Evolutionary conservation across 129 eudicot genomes (phyloP), one percentile per base, ranked within the genome.

Genomic region (Ambrosia artemisiifolia): DNA sequence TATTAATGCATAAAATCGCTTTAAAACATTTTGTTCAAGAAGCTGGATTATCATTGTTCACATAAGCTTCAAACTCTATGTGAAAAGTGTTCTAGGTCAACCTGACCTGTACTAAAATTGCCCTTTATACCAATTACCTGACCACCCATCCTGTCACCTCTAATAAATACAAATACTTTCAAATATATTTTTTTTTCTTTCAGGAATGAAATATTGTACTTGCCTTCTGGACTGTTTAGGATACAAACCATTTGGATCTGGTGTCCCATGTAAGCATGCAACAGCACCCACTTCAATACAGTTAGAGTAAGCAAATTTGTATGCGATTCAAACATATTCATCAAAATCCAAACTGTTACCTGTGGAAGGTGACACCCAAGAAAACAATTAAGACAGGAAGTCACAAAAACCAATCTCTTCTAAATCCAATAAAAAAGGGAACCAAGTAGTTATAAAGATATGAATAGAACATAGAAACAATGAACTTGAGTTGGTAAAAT

Each of bases 201-300:
- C 48, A 62, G 34, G 19, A 63, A 20, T 60, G 47, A 64, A 78
- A 17, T 54, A 84, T 36, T n/a, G 65, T 19, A 50, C 92, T 83
- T 91, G 83, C 99, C 99, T 88, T 75, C 87, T 88, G 65, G 99
- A 91, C 79, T 95, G 95, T 65, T 91, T 86, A 83, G 99, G 99
- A 81, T 95, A 91, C 65, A 95, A 83, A 81, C 88, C 99, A 54
- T 88, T 90, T n/a, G 99, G 96, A 73, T 95, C 95, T 56, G 99
- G 99, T 67, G 99, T 97, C 66, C 91, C 99, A 3, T 91, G 94
- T 68, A 88, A 86, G 84, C 96, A 84, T 49, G 99, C 99, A 57
- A 95, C 89, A 2, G 99, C 97, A 51, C 97, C n/a, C n/a, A n/a
- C n/a, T n/a, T n/a, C n/a, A n/a, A n/a, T n/a, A n/a, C n/a, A n/a